Evolutionary conservation across 2,329 filamentous ascomycete species (phyloP), one percentile per base, ranked within the genome.

Genomic region (Ophiocordyceps camponoti-saundersi): DNA sequence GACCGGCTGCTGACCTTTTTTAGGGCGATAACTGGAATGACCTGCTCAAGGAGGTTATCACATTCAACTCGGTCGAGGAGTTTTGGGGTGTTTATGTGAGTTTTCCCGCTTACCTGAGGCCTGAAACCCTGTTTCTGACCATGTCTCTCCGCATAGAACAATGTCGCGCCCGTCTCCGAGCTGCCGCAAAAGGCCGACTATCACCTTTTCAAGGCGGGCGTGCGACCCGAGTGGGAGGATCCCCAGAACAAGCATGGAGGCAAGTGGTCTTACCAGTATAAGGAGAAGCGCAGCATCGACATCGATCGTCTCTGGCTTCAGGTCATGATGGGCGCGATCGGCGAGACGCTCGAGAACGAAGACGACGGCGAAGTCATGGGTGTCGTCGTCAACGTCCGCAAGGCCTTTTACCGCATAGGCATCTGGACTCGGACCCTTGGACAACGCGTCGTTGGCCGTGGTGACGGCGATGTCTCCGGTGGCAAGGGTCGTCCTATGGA

Each of bases 81-180:
- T 98, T 98, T 69, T 98, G 92, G 92, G 92, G 92, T 50, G 86
- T 98, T 63, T 96, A 96, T 68, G 93, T 98, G 76, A 64, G 89
- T 73, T 39, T 48, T 20, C 4, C 26, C 23, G 21, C 40, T 42
- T 11, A 12, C 21, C 40, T 21, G 15, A 12, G 20, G 40, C 21
- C 13, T 13, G 40, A 15, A 23, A 23, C 5, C 18, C 11, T 13
- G 23, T 16, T 12, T 29, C 8, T 42, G 13, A 18, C 7, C 6
- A 29, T 45, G 49, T 49, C 48, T 50, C 44, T 46, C 49, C 39
- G 45, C 18, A 20, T 49, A 98, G 93, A 98, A 98, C 77, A 98
- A 98, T 67, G 95, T 98, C 64, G 87, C 90, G 45, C 83, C 89
- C 42, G 90, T 93, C 57, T 95, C 90, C 56, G 88, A 96, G 59